Base-by-base conservation (phyloP, 257 asterid species). In the Mentha longifolia region DNA sequence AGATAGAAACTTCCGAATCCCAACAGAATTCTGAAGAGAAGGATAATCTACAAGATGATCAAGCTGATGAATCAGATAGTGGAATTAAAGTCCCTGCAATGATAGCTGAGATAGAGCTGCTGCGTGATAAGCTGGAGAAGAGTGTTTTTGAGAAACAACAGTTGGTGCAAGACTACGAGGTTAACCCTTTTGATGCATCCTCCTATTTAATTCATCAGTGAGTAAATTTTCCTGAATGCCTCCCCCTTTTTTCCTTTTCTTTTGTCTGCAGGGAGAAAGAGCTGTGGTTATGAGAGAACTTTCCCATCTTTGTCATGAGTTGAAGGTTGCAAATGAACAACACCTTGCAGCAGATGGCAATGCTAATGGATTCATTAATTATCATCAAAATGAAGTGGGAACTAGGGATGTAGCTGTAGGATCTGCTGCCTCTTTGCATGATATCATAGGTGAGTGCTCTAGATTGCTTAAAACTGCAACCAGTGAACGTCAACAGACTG, bases 1-100 rank as follows among this genome's bases (percentile, higher is more conserved):
- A 89, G 81, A 89, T 92, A 20, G 97, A 94, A 79, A 75, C 65
- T 78, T 84, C 92, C 30, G 97, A 84, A 62, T 77, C 91, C 73
- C 89, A 77, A 39, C 88, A 79, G 69, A 79, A 15, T 74, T 82
- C 83, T 13, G 96, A 78, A 74, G 92, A 79, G 73, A 86, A 71
- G 76, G 84, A 85, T 65, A 74, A 69, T 58, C 72, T 58, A 56
- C 71, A 33, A 70, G 88, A 78, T 41, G 76, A 71, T 65, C 85
- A 73, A 64, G 63, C 68, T 42, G 72, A 84, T 79, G 95, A 79
- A 76, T 51, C 75, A 43, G 80, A 85, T 59, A 82, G 85, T 70
- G 89, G 83, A 75, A 46, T 78, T 43, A 77, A 81, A 59, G 85
- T 66, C 77, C 82, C 55, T 22, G 75, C 81, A 49, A 60, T 84